A percentile compares a stretch with the other conserved stretches of the same genome.
Conservation (phyloP, 441 rosid species). For the Lepidium campestre region DNA sequence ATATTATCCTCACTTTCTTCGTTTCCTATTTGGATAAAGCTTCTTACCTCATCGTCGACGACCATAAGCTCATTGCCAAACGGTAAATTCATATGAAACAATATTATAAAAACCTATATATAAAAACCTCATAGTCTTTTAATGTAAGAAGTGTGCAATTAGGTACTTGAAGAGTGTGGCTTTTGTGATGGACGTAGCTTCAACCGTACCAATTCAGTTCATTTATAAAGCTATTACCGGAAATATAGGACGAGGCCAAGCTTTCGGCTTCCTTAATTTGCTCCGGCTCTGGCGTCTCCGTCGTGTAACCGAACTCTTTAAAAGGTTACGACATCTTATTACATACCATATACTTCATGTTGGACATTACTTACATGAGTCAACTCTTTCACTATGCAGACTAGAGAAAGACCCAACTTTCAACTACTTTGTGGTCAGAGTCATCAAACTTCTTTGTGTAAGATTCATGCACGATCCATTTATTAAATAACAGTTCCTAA, state of each 20-base stretch:
- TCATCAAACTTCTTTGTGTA: constrained; percentile 59
- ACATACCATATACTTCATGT: too few relatives aligned
- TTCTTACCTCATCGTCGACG: constrained; percentile 75
- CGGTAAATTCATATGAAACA: constrained; percentile 41
- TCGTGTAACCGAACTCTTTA: constrained; percentile 66
- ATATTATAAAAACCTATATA: too few relatives aligned
- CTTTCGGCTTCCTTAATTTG: constrained; percentile 65
- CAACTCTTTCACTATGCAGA: constrained; percentile 29
- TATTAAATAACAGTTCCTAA: not conserved
- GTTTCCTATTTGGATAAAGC: constrained; percentile 77
- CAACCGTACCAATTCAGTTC: constrained; percentile 66
- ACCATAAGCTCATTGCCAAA: constrained; percentile 59
- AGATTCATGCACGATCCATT: constrained; percentile 11
- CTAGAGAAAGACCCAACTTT: constrained; percentile 81
- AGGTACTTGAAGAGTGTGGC: constrained; percentile 57
- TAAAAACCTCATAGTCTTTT: too few relatives aligned
- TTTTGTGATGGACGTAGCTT: constrained; percentile 82
- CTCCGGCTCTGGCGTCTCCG: constrained; percentile 91
- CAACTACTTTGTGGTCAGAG: constrained; percentile 66
- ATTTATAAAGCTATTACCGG: constrained; percentile 48
- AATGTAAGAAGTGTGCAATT: not conserved
- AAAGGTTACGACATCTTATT: constrained; percentile 30
- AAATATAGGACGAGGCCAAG: constrained; percentile 26
- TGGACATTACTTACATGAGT: too few relatives aligned
- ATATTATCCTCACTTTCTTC: constrained; percentile 79